Conservation (phyloP, 2,329 filamentous ascomycete genomes). For the Claviceps arundinis region DNA sequence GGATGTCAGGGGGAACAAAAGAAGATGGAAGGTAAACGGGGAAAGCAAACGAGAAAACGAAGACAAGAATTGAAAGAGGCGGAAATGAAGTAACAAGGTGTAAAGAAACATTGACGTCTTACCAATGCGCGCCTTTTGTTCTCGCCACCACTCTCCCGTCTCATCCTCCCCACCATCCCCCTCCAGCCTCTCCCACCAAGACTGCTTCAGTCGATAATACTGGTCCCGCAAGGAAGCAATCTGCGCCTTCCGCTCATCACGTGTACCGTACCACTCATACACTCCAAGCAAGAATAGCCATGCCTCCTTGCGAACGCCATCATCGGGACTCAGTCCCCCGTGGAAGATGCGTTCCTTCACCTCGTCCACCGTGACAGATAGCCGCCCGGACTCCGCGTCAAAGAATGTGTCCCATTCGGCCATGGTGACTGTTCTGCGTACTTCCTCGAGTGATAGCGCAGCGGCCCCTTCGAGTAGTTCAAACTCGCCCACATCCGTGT, state of each 20-base stretch:
- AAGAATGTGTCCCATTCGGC: conserved; percentile 91
- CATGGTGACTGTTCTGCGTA: conserved; percentile 61
- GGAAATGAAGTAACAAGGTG: neutral
- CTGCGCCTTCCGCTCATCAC: conserved; percentile 70
- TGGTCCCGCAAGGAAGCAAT: conserved; percentile 80
- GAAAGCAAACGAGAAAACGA: neutral
- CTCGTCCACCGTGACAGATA: conserved; percentile 75
- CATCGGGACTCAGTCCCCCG: conserved; percentile 75
- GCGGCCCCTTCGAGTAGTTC: conserved; percentile 77
- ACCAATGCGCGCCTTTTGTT: conserved; percentile 90
- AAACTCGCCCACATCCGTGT: conserved; percentile 90
- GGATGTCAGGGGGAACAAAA: neutral
- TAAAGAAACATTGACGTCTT: conserved; percentile 23
- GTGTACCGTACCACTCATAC: conserved; percentile 83
- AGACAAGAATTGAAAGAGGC: neutral
- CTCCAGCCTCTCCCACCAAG: conserved; percentile 91
- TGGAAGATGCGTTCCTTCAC: conserved; percentile 97
- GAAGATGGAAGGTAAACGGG: neutral
- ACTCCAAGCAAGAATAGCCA: conserved; percentile 92
- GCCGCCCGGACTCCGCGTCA: conserved; percentile 56
- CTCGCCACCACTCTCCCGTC: conserved; percentile 89
- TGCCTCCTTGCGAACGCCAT: conserved; percentile 88
- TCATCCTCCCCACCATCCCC: conserved; percentile 70
- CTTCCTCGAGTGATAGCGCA: conserved; percentile 60
- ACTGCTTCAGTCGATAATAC: conserved; percentile 83